phyloP scores from a whole-genome alignment of 2,329 filamentous ascomycete species.

The Hortaea werneckii region DNA sequence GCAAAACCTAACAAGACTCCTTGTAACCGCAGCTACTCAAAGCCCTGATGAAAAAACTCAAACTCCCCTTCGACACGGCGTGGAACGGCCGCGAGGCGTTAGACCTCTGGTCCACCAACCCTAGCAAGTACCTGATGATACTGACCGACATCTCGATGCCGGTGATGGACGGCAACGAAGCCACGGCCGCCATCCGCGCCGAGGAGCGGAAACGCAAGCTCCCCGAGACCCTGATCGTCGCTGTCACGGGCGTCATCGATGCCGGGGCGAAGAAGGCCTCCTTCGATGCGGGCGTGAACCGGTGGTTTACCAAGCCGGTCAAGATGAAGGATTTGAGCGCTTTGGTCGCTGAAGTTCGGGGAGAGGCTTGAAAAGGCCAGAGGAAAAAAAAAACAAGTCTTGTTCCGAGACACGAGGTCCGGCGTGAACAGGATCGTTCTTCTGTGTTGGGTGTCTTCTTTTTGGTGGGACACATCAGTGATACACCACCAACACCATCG shows the following conservation, averaged over 20 bases:
- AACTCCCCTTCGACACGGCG: slow-evolving; percentile 28
- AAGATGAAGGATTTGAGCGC: slow-evolving; percentile 16
- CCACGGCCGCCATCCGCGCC: slow-evolving; percentile 20
- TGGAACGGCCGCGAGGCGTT: slow-evolving; percentile 40
- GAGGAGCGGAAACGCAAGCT: neutral
- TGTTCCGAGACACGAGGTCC: no score
- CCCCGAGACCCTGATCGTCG: slow-evolving; percentile 14
- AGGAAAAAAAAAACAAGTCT: no score
- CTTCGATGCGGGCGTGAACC: slow-evolving; percentile 21
- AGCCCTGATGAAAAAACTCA: slow-evolving; percentile 24
- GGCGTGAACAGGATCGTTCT: no score
- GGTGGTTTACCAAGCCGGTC: slow-evolving; percentile 25
- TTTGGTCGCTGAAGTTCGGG: slow-evolving; percentile 3
- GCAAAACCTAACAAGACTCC: no score
- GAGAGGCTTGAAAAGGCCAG: no score
- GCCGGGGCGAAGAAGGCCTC: slow-evolving; percentile 17
- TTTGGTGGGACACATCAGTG: no score
- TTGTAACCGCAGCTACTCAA: slow-evolving; percentile 10
- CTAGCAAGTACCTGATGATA: slow-evolving; percentile 31
- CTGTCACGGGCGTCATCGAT: slow-evolving; percentile 24
- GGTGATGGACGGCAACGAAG: slow-evolving; percentile 24
- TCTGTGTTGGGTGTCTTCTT: no score
- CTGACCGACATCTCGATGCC: slow-evolving; percentile 38
- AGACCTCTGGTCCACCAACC: slow-evolving; percentile 27
- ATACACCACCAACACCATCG: no score